Evolutionary conservation across 257 asterid species (phyloP).

Genomic region (Solanum sejunctum): DNA sequence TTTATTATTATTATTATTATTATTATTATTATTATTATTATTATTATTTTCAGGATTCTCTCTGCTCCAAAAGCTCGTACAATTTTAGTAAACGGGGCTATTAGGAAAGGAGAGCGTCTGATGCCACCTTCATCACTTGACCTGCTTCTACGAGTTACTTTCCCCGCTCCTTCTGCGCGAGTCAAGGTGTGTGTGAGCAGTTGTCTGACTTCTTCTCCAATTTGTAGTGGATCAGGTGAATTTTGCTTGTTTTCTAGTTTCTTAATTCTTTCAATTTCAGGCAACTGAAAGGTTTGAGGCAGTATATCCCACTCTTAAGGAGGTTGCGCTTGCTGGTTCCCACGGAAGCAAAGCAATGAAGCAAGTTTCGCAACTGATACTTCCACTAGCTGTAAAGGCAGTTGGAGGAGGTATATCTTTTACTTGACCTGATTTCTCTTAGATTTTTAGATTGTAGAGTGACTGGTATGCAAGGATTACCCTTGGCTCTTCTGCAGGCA

Average conservation of each 20-base stretch:
- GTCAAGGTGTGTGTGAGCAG: constrained; percentile 36
- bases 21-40: neutral
- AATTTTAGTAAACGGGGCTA: constrained; percentile 51
- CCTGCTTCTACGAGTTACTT: constrained; percentile 43
- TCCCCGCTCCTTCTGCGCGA: constrained; percentile 56
- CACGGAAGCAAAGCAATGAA: constrained; percentile 83
- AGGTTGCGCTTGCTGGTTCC: constrained; percentile 81
- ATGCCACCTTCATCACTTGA: constrained; percentile 68
- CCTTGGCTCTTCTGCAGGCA: constrained; percentile 29
- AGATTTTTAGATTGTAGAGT: neutral
- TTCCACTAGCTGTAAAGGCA: constrained; percentile 37
- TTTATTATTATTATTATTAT: neutral
- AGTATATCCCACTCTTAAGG: constrained; percentile 63
- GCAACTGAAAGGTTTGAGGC: constrained; percentile 77
- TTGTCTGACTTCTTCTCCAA: neutral
- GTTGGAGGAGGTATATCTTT: constrained; percentile 52
- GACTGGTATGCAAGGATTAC: neutral
- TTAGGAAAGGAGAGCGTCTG: constrained; percentile 68
- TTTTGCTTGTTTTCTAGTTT: neutral
- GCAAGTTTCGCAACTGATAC: constrained; percentile 61
- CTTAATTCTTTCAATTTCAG: constrained; percentile 14
- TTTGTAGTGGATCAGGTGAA: neutral
- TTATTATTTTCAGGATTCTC: constrained; percentile 35
- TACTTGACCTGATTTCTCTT: neutral
- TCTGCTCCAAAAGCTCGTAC: constrained; percentile 65